phyloP scores from a whole-genome alignment of 208 protist genomes.

The Leptomonas pyrrhocoris region DNA sequence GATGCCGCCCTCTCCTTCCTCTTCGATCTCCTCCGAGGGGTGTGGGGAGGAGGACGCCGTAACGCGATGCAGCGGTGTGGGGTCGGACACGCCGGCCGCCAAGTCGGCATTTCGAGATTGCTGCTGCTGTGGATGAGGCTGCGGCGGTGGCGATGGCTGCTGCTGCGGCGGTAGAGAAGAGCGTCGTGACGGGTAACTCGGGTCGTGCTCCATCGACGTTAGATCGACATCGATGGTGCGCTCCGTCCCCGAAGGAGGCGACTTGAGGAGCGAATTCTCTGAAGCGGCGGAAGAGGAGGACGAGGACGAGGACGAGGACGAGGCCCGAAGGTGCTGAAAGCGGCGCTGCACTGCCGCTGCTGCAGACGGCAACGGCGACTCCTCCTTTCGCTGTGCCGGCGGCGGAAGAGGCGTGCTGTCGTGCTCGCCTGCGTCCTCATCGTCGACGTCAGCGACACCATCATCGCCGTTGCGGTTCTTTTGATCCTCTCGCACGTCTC shows the following conservation, averaged over 20 bases:
- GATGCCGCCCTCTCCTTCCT: no score
- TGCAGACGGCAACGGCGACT: neutral
- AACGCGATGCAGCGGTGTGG: no score
- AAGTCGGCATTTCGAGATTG: no score
- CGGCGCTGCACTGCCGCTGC: neutral
- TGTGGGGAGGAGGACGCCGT: no score
- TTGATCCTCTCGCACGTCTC: neutral
- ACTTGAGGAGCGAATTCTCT: neutral
- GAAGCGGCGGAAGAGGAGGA: neutral
- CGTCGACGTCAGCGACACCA: neutral
- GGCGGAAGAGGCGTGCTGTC: no score
- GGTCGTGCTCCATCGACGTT: neutral
- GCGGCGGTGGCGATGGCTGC: no score
- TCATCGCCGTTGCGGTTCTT: neutral
- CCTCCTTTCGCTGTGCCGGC: neutral
- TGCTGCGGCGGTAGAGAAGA: no score
- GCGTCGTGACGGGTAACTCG: no score
- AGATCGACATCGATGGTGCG: conserved; percentile 5
- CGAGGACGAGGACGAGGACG: neutral
- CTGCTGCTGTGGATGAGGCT: no score
- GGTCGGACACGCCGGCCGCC: no score
- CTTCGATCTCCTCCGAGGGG: no score
- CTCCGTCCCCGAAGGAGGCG: conserved; percentile 4
- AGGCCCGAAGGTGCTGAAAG: conserved; percentile 1
- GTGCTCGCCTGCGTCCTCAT: no score